These are phyloP conservation scores for Trichosporon sp. DNA, from an alignment of 1,284 basidiomycete genomes.

Conservation along the genomic window DNA sequence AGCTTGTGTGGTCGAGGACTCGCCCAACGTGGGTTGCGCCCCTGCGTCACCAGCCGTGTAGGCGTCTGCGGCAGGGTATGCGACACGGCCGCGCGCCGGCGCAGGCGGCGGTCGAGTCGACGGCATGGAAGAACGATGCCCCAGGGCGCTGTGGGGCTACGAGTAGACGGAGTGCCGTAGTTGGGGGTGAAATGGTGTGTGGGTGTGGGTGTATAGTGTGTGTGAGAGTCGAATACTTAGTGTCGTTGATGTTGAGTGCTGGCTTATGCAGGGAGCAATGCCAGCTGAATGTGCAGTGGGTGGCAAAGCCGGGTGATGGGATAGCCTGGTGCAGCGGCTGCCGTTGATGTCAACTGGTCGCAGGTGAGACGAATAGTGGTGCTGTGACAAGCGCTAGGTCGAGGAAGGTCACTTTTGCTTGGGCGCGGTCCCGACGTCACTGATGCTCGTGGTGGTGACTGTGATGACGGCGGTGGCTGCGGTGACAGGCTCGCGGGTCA, in stretches of 20 bases:
- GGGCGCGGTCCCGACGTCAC: too few relatives aligned
- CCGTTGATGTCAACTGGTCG: neutral
- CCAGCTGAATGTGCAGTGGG: neutral
- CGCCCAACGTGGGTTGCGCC: conserved; percentile 1
- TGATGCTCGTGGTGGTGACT: too few relatives aligned
- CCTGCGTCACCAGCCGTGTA: conserved; percentile 37
- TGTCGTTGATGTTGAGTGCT: neutral
- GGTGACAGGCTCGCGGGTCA: too few relatives aligned
- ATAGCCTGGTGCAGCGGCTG: neutral
- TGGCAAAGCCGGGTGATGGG: neutral
- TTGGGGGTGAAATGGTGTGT: conserved; percentile 1
- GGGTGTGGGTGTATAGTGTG: too few relatives aligned
- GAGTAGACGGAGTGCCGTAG: conserved; percentile 4
- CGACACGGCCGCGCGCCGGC: conserved; percentile 32
- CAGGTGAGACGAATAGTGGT: neutral
- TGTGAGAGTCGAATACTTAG: too few relatives aligned
- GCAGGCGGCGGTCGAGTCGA: conserved; percentile 38
- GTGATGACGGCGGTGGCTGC: too few relatives aligned
- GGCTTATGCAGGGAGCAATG: neutral
- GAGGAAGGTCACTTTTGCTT: neutral
- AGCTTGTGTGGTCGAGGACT: neutral
- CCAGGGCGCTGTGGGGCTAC: neutral
- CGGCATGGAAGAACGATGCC: conserved; percentile 27
- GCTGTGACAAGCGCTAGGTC: neutral
- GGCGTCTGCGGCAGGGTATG: conserved; percentile 37